phyloP scores from a whole-genome alignment of 1,139 yeast genomes.

The Pichia sp. region DNA sequence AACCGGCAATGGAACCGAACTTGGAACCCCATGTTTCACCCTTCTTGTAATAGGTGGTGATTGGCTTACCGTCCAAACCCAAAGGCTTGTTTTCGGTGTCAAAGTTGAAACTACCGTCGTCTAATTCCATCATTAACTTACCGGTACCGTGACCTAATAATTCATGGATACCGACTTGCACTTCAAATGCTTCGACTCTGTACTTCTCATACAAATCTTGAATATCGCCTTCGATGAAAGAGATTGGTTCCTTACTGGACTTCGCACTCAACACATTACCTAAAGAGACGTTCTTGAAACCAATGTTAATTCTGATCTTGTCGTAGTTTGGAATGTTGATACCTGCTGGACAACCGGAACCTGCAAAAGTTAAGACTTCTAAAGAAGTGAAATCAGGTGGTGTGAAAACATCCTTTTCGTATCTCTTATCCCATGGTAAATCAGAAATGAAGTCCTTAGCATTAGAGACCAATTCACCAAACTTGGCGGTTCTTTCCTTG shows the following conservation, averaged over 20 bases:
- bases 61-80: conserved; percentile 55
- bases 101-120: conserved; percentile 68
- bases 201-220: conserved; percentile 63
- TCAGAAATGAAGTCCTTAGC: conserved; percentile 64
- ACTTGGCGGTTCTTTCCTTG: conserved; percentile 80
- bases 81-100: conserved; percentile 59
- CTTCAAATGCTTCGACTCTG: conserved; percentile 83
- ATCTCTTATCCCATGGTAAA: conserved; percentile 74
- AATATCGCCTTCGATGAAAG: conserved; percentile 56
- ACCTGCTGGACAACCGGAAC: conserved; percentile 90
- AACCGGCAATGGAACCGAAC: conserved; percentile 79
- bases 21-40: conserved; percentile 91
- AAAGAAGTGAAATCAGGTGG: conserved; percentile 92
- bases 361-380: conserved; percentile 87
- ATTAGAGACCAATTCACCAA: conserved; percentile 61
- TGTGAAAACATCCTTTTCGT: conserved; percentile 80
- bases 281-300: conserved; percentile 85
- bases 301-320: conserved; percentile 77
- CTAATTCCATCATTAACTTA: conserved; percentile 62
- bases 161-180: conserved; percentile 91
- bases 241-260: conserved; percentile 66
- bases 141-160: conserved; percentile 93
- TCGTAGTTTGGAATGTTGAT: conserved; percentile 92
- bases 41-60: conserved; percentile 65
- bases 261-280: conserved; percentile 83